Percentiles rank a stretch among this genome's conserved stretches.
These are phyloP conservation scores for Nicotiana obtusifolia DNA, from an alignment of 257 asterid species.

Conservation along the genomic window DNA sequence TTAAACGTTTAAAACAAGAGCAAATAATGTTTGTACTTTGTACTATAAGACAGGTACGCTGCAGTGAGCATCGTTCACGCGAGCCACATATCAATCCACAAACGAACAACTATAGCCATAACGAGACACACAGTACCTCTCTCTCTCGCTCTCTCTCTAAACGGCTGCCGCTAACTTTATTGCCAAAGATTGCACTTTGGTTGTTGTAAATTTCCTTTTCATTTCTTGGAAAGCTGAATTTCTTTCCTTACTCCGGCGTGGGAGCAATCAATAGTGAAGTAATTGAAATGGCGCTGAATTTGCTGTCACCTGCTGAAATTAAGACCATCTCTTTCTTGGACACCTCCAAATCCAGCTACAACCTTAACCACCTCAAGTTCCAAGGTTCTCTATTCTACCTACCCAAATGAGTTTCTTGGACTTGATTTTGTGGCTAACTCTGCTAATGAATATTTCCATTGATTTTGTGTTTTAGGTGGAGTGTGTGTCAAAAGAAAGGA, in stretches of 20 bases:
- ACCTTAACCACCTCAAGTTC: conserved; percentile 47
- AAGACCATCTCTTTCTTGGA: conserved; percentile 81
- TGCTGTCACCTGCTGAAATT: conserved; percentile 60
- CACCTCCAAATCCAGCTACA: conserved; percentile 54
- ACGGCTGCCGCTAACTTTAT: background rate
- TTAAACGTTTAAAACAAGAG: background rate
- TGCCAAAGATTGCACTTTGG: background rate
- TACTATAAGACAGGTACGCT: background rate
- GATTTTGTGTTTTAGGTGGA: conserved; percentile 40
- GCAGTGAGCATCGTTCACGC: background rate
- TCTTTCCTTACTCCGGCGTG: background rate
- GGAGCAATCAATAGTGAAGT: background rate
- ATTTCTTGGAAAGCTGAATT: background rate
- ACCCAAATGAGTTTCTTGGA: background rate
- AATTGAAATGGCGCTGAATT: conserved; percentile 57
- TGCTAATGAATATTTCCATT: background rate
- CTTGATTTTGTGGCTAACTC: background rate
- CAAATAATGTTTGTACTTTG: background rate
- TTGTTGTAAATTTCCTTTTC: background rate
- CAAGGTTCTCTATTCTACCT: conserved; percentile 25
- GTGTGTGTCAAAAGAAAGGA: conserved; percentile 57
- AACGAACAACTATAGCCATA: background rate
- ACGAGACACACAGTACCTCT: background rate
- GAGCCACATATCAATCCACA: conserved; percentile 1
- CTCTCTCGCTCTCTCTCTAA: background rate